These are phyloP conservation scores for Fraxinus dipetala DNA, from an alignment of 305 asterid genomes.

Conservation along the genomic window DNA sequence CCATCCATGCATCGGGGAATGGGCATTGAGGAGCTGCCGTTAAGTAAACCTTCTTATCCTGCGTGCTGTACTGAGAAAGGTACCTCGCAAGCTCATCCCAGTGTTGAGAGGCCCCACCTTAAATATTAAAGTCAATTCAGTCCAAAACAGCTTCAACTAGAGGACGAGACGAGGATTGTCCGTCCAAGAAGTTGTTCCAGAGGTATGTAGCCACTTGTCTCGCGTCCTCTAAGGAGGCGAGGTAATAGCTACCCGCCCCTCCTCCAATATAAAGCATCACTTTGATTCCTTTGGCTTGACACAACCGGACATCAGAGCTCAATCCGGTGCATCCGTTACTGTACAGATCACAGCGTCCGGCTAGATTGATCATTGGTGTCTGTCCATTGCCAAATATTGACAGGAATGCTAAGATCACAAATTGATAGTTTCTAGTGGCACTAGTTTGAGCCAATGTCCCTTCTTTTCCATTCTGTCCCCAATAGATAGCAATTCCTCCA, in stretches of 20 bases:
- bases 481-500: conserved; percentile 51
- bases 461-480: conserved; percentile 60
- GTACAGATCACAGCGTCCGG: conserved; percentile 55
- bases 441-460: conserved; percentile 52
- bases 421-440: conserved; percentile 43
- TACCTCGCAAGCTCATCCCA: conserved; percentile 52
- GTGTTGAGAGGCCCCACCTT: conserved; percentile 44
- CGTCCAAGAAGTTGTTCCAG: conserved; percentile 54
- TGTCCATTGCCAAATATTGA: conserved; percentile 45
- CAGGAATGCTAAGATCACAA: conserved; percentile 47
- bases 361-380: conserved; percentile 45
- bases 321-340: conserved; percentile 33
- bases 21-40: conserved; percentile 64
- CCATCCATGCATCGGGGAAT: conserved; percentile 49
- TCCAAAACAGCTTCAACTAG: conserved; percentile 44
- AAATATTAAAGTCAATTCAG: conserved; percentile 52
- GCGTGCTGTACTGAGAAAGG: conserved; percentile 33
- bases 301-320: conserved; percentile 41
- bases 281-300: conserved; percentile 46
- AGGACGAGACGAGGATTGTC: conserved; percentile 38
- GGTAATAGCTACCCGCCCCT: conserved; percentile 48
- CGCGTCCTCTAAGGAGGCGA: conserved; percentile 39
- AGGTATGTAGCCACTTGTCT: conserved; percentile 41
- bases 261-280: conserved; percentile 54
- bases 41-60: conserved; percentile 41